A percentile compares a stretch with the other conserved stretches of the same genome.
phyloP scores from a whole-genome alignment of 306 rosid genomes.

The Sechiopsis laciniata region DNA sequence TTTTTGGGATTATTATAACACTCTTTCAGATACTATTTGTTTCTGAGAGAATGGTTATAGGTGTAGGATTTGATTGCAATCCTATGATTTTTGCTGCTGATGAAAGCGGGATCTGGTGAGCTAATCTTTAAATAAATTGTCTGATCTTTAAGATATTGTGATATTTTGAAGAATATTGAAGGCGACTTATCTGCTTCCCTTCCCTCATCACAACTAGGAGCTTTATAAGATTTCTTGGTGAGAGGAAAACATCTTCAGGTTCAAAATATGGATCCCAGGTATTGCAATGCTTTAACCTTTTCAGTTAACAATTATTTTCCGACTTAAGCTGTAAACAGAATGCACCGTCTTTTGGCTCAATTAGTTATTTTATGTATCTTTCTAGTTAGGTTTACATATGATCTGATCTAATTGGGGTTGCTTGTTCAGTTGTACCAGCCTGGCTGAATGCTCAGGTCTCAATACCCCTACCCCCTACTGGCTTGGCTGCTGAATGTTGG shows the following conservation, averaged over 20 bases:
- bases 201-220: conserved; percentile 41
- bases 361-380: background rate
- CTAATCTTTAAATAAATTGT: conserved; percentile 21
- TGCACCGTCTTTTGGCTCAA: background rate
- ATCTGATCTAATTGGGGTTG: background rate
- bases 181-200: conserved; percentile 21
- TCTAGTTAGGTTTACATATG: background rate
- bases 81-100: conserved; percentile 89
- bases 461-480: background rate
- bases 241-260: conserved; percentile 58
- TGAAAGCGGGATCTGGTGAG: conserved; percentile 81
- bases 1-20: conserved; percentile 30
- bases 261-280: conserved; percentile 79
- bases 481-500: background rate
- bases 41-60: conserved; percentile 77
- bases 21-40: conserved; percentile 78
- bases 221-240: conserved; percentile 77
- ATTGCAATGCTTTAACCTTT: conserved; percentile 4
- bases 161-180: conserved; percentile 24
- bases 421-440: background rate
- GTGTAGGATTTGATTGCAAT: conserved; percentile 84
- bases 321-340: conserved; percentile 10
- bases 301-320: background rate
- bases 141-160: conserved; percentile 10
- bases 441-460: conserved; percentile 4